A percentile compares a stretch with the other conserved stretches of the same genome.
Evolutionary conservation across 2,329 filamentous ascomycete genomes (phyloP).

Genomic region (Aspergillus jensenii): DNA sequence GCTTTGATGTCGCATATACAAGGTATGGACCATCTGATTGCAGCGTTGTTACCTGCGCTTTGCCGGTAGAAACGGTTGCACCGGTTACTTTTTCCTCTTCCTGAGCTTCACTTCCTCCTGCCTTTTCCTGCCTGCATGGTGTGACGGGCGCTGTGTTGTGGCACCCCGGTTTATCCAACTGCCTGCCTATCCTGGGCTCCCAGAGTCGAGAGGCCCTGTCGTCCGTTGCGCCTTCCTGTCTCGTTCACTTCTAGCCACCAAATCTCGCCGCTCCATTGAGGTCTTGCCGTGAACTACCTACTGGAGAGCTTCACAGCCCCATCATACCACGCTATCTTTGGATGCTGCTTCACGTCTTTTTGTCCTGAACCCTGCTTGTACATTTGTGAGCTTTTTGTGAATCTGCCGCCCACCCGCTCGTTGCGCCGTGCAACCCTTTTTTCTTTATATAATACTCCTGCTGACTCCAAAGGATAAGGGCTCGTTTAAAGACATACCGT

Average conservation of each 20-base stretch:
- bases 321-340: not conserved
- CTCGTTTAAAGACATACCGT: constrained; percentile 11
- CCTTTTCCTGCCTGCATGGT: not conserved
- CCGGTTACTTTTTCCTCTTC: constrained; percentile 9
- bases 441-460: not conserved
- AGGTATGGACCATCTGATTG: constrained; percentile 15
- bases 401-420: constrained; percentile 1
- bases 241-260: not conserved
- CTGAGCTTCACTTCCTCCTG: not conserved
- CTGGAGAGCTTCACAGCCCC: not conserved
- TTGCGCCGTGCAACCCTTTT: constrained; percentile 1
- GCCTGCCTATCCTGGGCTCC: not conserved
- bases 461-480: constrained; percentile 14
- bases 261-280: not conserved
- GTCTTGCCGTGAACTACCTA: not conserved
- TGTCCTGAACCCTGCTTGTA: constrained; percentile 4
- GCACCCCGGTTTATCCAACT: not conserved
- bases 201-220: not conserved
- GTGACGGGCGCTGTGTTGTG: constrained; percentile 1
- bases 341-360: constrained; percentile 1
- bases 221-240: constrained; percentile 1
- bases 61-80: not conserved
- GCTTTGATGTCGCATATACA: constrained; percentile 22
- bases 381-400: not conserved
- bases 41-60: not conserved